Conservation (phyloP, 2,329 filamentous ascomycete species). For the Verticillium klebahnii region DNA sequence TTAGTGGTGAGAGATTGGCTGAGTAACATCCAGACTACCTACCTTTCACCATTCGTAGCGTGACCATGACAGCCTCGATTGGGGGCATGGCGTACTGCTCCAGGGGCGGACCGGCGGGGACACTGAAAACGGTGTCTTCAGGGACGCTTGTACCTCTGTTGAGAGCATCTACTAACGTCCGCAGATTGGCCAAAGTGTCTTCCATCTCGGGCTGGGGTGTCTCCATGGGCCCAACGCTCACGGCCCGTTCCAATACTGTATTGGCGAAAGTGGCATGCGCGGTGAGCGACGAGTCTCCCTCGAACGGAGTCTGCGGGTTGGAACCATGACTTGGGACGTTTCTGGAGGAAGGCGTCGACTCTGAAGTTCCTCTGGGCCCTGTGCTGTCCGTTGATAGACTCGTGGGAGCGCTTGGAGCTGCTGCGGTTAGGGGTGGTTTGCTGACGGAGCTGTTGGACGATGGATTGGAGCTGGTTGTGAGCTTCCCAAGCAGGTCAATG, state of each 20-base stretch:
- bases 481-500: constrained; percentile 26
- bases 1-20: not conserved
- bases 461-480: constrained; percentile 16
- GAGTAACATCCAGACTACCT: not conserved
- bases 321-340: constrained; percentile 8
- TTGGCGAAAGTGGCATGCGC: constrained; percentile 42
- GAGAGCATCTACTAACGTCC: constrained; percentile 20
- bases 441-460: constrained; percentile 10
- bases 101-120: constrained; percentile 5
- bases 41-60: constrained; percentile 10
- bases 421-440: constrained; percentile 9
- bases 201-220: constrained; percentile 24
- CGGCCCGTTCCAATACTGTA: constrained; percentile 34
- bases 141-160: constrained; percentile 17
- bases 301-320: constrained; percentile 23
- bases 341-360: constrained; percentile 4
- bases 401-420: not conserved
- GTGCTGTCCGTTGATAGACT: not conserved
- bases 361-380: not conserved
- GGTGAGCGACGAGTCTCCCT: constrained; percentile 39
- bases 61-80: constrained; percentile 7
- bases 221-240: constrained; percentile 19
- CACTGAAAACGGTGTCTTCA: constrained; percentile 18
- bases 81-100: constrained; percentile 10
- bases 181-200: constrained; percentile 27